Conservation (phyloP, 192 early-diverging fungal species). For the Lobosporangium transversale region DNA sequence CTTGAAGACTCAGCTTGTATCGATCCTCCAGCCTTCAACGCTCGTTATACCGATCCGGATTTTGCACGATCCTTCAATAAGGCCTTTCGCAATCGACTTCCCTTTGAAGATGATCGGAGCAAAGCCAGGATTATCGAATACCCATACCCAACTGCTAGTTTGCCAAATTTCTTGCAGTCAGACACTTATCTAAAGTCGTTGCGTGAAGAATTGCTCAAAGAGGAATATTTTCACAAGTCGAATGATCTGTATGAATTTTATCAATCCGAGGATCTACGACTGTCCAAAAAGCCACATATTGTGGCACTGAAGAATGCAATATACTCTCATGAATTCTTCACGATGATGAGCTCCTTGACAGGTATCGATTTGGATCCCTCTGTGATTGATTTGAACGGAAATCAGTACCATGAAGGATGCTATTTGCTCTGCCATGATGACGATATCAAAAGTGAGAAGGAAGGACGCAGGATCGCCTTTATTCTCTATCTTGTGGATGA, state of each 20-base stretch:
- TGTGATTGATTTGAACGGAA: slow-evolving; percentile 72
- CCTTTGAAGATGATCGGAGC: slow-evolving; percentile 36
- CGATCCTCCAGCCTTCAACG: slow-evolving; percentile 46
- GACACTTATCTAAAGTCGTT: slow-evolving; percentile 39
- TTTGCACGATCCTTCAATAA: slow-evolving; percentile 40
- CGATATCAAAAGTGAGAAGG: slow-evolving; percentile 71
- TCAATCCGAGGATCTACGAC: slow-evolving; percentile 70
- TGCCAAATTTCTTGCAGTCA: slow-evolving; percentile 53
- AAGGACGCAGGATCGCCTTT: slow-evolving; percentile 72
- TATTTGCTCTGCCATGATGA: slow-evolving; percentile 81
- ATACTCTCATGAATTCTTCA: slow-evolving; percentile 68
- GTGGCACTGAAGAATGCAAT: slow-evolving; percentile 64
- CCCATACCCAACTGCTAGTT: slow-evolving; percentile 48
- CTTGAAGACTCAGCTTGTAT: slow-evolving; percentile 3
- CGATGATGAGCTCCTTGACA: slow-evolving; percentile 67
- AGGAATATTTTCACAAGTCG: slow-evolving; percentile 60
- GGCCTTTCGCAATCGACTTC: slow-evolving; percentile 43
- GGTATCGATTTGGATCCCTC: slow-evolving; percentile 68
- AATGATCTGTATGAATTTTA: slow-evolving; percentile 80
- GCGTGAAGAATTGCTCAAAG: slow-evolving; percentile 47
- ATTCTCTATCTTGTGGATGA: slow-evolving; percentile 78
- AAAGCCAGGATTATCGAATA: slow-evolving; percentile 18
- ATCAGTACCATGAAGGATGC: slow-evolving; percentile 69
- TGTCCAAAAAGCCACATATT: slow-evolving; percentile 52
- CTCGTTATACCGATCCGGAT: slow-evolving; percentile 40